Evolutionary conservation across 768 basidiomycete species (phyloP).

Genomic region (Rhizopogon salebrosus): DNA sequence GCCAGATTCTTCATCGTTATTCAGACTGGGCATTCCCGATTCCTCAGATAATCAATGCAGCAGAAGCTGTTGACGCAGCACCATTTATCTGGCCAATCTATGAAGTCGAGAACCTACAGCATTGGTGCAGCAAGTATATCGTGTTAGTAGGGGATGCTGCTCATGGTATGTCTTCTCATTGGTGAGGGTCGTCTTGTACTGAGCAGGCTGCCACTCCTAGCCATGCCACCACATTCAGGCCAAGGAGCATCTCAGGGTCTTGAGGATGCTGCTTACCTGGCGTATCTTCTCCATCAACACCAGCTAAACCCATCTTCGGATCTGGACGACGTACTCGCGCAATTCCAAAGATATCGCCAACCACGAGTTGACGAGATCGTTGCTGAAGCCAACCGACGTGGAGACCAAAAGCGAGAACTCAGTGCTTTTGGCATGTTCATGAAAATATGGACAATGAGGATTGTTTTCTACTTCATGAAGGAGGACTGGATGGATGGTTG

Average conservation of each 20-base stretch:
- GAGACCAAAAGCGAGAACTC: constrained; percentile 17
- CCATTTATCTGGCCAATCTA: constrained; percentile 26
- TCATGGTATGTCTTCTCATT: constrained; percentile 17
- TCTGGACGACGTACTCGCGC: constrained; percentile 13
- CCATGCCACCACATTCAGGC: constrained; percentile 27
- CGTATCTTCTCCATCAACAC: constrained; percentile 18
- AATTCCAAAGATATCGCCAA: constrained; percentile 20
- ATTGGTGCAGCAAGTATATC: constrained; percentile 19
- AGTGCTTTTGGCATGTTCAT: constrained; percentile 14
- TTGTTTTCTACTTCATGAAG: constrained; percentile 12
- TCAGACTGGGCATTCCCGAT: constrained; percentile 23
- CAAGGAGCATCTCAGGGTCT: constrained; percentile 28
- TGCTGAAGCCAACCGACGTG: constrained; percentile 22
- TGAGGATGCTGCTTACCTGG: constrained; percentile 26
- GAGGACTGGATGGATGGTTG: constrained; percentile 25
- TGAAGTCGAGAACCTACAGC: constrained; percentile 17
- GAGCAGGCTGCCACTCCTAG: constrained; percentile 5
- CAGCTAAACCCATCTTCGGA: constrained; percentile 5
- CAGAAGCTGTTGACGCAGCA: constrained; percentile 10
- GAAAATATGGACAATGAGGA: constrained; percentile 22
- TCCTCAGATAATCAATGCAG: constrained; percentile 19
- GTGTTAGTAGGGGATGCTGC: constrained; percentile 29
- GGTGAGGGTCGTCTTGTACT: background rate
- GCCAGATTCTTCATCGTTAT: constrained; percentile 22
- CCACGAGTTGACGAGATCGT: constrained; percentile 21